A percentile compares a stretch with the other conserved stretches of the same genome.
Evolutionary conservation across 1,139 yeast genomes (phyloP).

Genomic region (Blastobotrys serpentis): DNA sequence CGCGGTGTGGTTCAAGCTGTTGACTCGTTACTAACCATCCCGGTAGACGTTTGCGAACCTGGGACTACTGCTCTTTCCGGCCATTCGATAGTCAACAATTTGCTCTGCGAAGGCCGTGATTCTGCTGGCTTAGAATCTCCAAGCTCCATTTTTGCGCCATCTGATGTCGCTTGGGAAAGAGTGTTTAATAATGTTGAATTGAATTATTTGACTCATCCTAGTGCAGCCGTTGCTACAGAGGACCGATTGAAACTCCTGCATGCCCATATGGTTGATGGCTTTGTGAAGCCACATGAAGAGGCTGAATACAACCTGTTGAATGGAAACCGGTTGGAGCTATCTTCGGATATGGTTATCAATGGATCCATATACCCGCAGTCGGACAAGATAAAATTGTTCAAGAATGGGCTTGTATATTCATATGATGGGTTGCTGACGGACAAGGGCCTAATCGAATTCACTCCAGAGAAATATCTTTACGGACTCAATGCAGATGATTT

Average conservation of each 20-base stretch:
- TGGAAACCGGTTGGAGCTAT: constrained; percentile 6
- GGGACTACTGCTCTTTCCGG: constrained; percentile 25
- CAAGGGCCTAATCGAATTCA: constrained; percentile 45
- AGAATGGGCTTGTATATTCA: constrained; percentile 64
- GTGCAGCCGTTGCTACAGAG: constrained; percentile 38
- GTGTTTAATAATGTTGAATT: constrained; percentile 47
- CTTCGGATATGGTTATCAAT: neutral
- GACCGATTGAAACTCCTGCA: constrained; percentile 41
- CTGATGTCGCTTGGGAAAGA: constrained; percentile 40
- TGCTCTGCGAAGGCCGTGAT: constrained; percentile 25
- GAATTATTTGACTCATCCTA: constrained; percentile 44
- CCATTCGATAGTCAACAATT: constrained; percentile 27
- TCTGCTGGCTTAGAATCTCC: constrained; percentile 10
- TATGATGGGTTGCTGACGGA: constrained; percentile 43
- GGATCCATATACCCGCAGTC: neutral
- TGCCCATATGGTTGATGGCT: constrained; percentile 37
- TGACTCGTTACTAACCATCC: constrained; percentile 49
- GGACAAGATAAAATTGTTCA: constrained; percentile 44
- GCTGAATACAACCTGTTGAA: neutral
- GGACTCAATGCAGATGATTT: constrained; percentile 69
- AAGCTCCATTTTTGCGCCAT: constrained; percentile 47
- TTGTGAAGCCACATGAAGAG: constrained; percentile 1
- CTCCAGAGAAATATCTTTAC: constrained; percentile 68
- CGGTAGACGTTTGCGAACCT: constrained; percentile 46
- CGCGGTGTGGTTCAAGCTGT: constrained; percentile 75